These are phyloP conservation scores for Boletus sp. DNA, from an alignment of 768 basidiomycete species.

Conservation along the genomic window DNA sequence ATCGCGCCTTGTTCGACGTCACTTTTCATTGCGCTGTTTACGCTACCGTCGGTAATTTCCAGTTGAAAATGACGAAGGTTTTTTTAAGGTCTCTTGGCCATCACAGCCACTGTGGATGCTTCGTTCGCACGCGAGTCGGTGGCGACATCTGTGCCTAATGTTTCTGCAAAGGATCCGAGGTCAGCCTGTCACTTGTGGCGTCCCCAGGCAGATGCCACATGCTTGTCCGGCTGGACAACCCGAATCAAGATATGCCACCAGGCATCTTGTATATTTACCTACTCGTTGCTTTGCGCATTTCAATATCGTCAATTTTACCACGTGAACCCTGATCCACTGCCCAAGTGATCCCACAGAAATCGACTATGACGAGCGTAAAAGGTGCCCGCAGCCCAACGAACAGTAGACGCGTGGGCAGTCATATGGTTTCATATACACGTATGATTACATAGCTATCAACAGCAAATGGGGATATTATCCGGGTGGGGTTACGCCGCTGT, in stretches of 20 bases:
- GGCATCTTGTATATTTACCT: slow-evolving; percentile 1
- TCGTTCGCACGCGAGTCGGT: slow-evolving; percentile 24
- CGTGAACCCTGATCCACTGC: slow-evolving; percentile 23
- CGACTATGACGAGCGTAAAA: slow-evolving; percentile 4
- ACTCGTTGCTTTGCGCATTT: slow-evolving; percentile 22
- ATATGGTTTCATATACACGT: slow-evolving; percentile 21
- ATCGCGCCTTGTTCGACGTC: slow-evolving; percentile 21
- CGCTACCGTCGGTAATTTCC: slow-evolving; percentile 25
- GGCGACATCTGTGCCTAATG: slow-evolving; percentile 10
- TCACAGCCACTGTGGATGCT: slow-evolving; percentile 29
- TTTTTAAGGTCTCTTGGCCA: slow-evolving; percentile 31
- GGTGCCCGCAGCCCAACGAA: slow-evolving; percentile 22
- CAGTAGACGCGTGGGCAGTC: slow-evolving; percentile 8
- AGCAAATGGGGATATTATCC: slow-evolving; percentile 24
- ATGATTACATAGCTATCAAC: slow-evolving; percentile 25
- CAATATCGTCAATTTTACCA: slow-evolving; percentile 22
- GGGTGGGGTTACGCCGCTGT: slow-evolving; percentile 13
- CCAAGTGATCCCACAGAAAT: neutral
- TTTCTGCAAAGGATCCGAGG: slow-evolving; percentile 18
- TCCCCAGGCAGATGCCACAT: slow-evolving; percentile 11
- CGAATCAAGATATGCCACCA: slow-evolving; percentile 5
- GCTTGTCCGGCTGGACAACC: slow-evolving; percentile 4
- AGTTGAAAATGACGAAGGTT: slow-evolving; percentile 23
- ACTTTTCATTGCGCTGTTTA: slow-evolving; percentile 20
- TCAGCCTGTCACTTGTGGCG: slow-evolving; percentile 3